phyloP scores from a whole-genome alignment of 306 rosid genomes.

The Delonix regia region DNA sequence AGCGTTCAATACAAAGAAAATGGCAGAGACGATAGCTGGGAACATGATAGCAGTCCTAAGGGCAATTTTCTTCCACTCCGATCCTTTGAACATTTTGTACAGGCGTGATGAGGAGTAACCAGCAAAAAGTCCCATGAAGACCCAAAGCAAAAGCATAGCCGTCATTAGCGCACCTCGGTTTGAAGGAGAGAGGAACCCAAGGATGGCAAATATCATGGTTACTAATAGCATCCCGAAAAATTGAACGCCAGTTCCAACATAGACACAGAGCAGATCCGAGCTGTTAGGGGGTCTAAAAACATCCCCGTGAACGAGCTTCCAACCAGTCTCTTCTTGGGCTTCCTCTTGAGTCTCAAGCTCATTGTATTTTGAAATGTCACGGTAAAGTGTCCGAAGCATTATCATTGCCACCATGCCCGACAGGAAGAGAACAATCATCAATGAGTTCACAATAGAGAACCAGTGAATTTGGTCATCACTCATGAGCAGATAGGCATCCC shows the following conservation, averaged over 20 bases:
- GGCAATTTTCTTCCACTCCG: constrained; percentile 92
- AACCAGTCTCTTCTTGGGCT: constrained; percentile 99
- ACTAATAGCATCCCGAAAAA: constrained; percentile 91
- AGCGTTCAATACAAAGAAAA: constrained; percentile 77
- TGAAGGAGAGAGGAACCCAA: constrained; percentile 96
- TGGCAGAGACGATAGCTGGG: constrained; percentile 74
- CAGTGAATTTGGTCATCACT: constrained; percentile 96
- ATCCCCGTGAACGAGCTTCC: constrained; percentile 99
- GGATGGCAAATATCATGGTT: constrained; percentile 94
- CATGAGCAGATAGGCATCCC: constrained; percentile 99
- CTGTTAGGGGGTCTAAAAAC: constrained; percentile 89
- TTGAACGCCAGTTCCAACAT: constrained; percentile 96
- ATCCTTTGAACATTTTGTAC: constrained; percentile 89
- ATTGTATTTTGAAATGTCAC: constrained; percentile 95
- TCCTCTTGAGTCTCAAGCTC: constrained; percentile 99
- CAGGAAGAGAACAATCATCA: constrained; percentile 98
- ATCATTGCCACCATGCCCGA: constrained; percentile 99
- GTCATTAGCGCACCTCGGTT: constrained; percentile 99
- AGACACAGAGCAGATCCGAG: constrained; percentile 84
- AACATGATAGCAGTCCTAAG: constrained; percentile 79
- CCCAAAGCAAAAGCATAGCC: constrained; percentile 96
- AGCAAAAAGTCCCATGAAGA: constrained; percentile 96
- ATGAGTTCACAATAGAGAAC: constrained; percentile 93
- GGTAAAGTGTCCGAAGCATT: constrained; percentile 95
- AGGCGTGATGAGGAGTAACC: constrained; percentile 87